Base-by-base conservation (phyloP, 2,329 filamentous ascomycete genomes). In the Pleomassaria siparia region DNA sequence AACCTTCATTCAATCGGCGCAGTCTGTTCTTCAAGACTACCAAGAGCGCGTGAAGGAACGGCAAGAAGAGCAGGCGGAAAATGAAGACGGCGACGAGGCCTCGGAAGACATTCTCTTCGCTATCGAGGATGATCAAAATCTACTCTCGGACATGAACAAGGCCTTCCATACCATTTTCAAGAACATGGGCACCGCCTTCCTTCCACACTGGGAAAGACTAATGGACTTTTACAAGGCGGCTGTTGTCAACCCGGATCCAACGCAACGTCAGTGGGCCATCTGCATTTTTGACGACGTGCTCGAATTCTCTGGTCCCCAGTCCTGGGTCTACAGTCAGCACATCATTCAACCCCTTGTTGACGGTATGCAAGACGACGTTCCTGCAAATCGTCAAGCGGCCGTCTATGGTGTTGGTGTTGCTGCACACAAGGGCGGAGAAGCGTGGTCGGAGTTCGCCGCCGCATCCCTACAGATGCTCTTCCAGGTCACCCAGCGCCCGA, bases 131-230 rank as follows among this genome's bases (percentile, higher is more conserved):
- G 94, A 99, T 67, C 92, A 97, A 73, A 96, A 91, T 18, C 80
- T 99, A 15, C 81, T 99, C 35, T 96, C 91, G 1, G 94, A 99
- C 67, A 99, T 99, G 94, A 99, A 99, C 83, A 99, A 99, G 79
- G 92, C 94, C 0, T 99, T 95, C 81, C 94, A 99, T 74, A 92
- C 91, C 51, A 90, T 99, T 57, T 99, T 99, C 81, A 97, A 97
- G 79, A 91, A 96, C 75, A 91, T 96, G 69, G 89, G 89, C 20
- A 80, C 84, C 9, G 77, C 81, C 10, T 99, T 99, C 79, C 80
- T 99, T 44, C 87, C 85, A 4, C 79, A 89, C 33, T 99, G 92
- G 91, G 88, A 96, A 68, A 83, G 84, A 44, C 80, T 99, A 20
- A 84, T 96, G 70, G 77, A 81, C 10, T 95, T 90, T 46, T 97